These are phyloP conservation scores for Carpinus fangiana DNA, from an alignment of 306 rosid genomes.

Conservation along the genomic window DNA sequence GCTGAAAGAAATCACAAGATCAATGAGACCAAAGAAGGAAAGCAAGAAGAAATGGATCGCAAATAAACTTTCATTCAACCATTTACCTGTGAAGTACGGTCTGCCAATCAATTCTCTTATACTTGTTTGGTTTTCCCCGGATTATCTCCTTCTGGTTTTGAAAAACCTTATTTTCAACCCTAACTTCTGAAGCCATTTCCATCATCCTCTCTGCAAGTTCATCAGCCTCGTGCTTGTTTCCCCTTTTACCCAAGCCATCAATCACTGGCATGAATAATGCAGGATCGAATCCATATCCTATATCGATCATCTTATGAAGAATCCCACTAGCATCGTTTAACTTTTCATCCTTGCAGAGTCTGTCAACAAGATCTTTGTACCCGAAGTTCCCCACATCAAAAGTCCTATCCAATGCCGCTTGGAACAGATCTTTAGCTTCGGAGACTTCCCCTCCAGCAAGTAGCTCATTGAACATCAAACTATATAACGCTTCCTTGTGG, in stretches of 20 bases:
- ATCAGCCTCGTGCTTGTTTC: slow-evolving; percentile 69
- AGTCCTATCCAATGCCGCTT: slow-evolving; percentile 65
- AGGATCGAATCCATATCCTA: slow-evolving; percentile 65
- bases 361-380: slow-evolving; percentile 67
- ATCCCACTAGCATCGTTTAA: slow-evolving; percentile 67
- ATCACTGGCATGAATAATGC: slow-evolving; percentile 78
- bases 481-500: slow-evolving; percentile 74
- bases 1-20: slow-evolving; percentile 6
- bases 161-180: slow-evolving; percentile 37
- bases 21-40: slow-evolving; percentile 15
- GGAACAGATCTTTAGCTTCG: slow-evolving; percentile 68
- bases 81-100: slow-evolving; percentile 76
- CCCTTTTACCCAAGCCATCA: slow-evolving; percentile 76
- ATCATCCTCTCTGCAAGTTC: slow-evolving; percentile 75
- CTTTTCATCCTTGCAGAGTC: slow-evolving; percentile 69
- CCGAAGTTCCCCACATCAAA: slow-evolving; percentile 60
- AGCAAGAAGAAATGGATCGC: slow-evolving; percentile 18
- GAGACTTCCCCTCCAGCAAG: slow-evolving; percentile 58
- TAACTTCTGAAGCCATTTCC: slow-evolving; percentile 68
- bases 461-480: slow-evolving; percentile 81
- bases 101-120: slow-evolving; percentile 62
- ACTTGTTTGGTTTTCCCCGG: slow-evolving; percentile 37
- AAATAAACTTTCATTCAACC: slow-evolving; percentile 9
- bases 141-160: slow-evolving; percentile 30
- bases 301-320: slow-evolving; percentile 61